These are phyloP conservation scores for Penicillium cinerascens DNA, from an alignment of 495 filamentous ascomycete genomes.

Conservation along the genomic window DNA sequence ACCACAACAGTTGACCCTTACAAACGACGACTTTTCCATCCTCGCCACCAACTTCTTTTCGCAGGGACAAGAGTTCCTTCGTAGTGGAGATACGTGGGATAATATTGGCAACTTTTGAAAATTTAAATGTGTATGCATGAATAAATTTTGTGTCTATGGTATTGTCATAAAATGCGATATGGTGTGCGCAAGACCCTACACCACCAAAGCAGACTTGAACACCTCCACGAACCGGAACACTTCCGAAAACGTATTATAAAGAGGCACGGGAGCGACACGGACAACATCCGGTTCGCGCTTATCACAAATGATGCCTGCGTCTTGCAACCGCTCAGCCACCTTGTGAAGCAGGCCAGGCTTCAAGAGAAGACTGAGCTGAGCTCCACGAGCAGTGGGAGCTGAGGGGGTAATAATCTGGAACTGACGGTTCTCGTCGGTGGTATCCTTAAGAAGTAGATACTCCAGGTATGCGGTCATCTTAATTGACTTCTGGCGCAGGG, in stretches of 20 bases:
- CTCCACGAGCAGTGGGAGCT: conserved; percentile 67
- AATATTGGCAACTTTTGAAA: conserved; percentile 39
- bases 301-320: conserved; percentile 73
- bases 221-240: conserved; percentile 68
- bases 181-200: neutral
- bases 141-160: neutral
- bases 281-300: conserved; percentile 91
- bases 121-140: neutral
- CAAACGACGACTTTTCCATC: conserved; percentile 47
- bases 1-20: conserved; percentile 28
- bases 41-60: conserved; percentile 49
- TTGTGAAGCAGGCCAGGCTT: conserved; percentile 62
- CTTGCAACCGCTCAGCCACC: conserved; percentile 66
- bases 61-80: conserved; percentile 43
- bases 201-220: conserved; percentile 32
- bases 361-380: conserved; percentile 81
- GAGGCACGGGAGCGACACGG: conserved; percentile 83
- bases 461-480: conserved; percentile 78
- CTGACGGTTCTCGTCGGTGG: conserved; percentile 32
- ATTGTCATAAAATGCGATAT: neutral
- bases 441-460: conserved; percentile 54
- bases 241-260: conserved; percentile 85
- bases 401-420: conserved; percentile 74
- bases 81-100: conserved; percentile 36
- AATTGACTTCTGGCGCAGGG: conserved; percentile 71